These are phyloP conservation scores for Schoenoplectus triqueter DNA, from an alignment of 202 grass and related monocot species.

Conservation along the genomic window DNA sequence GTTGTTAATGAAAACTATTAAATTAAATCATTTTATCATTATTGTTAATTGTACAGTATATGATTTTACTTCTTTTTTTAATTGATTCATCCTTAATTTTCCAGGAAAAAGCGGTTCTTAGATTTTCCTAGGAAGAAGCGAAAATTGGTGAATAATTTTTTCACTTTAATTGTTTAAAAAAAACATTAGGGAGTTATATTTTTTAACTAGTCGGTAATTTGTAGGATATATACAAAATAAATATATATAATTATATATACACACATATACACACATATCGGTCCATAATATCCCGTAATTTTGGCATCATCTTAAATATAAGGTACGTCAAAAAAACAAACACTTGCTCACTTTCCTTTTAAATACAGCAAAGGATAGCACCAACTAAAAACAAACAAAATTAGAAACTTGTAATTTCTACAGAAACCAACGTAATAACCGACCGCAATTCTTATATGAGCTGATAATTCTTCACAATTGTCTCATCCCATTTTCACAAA, in stretches of 20 bases:
- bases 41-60: not conserved
- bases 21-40: not conserved
- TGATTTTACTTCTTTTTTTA: not conserved
- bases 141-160: no score
- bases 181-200: not conserved
- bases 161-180: no score
- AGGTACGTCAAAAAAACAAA: not conserved
- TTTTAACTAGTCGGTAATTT: not conserved
- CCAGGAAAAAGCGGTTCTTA: not conserved
- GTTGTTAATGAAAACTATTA: not conserved
- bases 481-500: slow-evolving; percentile 2
- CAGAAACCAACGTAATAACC: not conserved
- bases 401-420: not conserved
- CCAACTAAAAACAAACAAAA: slow-evolving; percentile 16
- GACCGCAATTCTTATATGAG: slow-evolving; percentile 10
- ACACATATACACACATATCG: no score
- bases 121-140: no score
- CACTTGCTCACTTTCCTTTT: not conserved
- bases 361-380: not conserved
- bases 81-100: not conserved
- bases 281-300: not conserved
- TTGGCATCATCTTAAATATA: slow-evolving; percentile 8
- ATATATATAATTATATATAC: not conserved
- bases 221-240: not conserved
- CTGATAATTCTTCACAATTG: not conserved